Evolutionary conservation across 2,329 filamentous ascomycete genomes (phyloP).

Genomic region (Alternaria viburni): DNA sequence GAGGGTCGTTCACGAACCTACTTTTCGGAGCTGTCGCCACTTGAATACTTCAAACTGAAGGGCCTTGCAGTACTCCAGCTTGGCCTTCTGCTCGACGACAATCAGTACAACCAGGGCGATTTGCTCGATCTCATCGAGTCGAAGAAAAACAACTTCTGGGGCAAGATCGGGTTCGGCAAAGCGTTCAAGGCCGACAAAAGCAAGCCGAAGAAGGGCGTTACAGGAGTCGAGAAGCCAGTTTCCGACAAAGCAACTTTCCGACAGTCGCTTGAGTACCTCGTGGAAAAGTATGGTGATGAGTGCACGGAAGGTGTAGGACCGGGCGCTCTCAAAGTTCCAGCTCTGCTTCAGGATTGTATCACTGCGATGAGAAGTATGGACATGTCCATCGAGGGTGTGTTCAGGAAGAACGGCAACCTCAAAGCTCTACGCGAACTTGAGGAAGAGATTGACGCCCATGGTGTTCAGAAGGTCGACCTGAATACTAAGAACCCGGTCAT

Average conservation of each 20-base stretch:
- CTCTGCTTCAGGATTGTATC: constrained; percentile 93
- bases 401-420: constrained; percentile 99
- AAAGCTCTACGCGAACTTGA: constrained; percentile 87
- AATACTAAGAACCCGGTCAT: constrained; percentile 91
- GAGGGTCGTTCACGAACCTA: constrained; percentile 74
- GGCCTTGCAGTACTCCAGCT: constrained; percentile 94
- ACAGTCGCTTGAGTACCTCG: constrained; percentile 83
- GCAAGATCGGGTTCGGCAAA: constrained; percentile 95
- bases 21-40: constrained; percentile 91
- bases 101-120: constrained; percentile 92
- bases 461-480: constrained; percentile 83
- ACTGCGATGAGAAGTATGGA: constrained; percentile 98
- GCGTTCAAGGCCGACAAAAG: constrained; percentile 62
- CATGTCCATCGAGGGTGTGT: constrained; percentile 97
- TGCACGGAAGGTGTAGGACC: constrained; percentile 97
- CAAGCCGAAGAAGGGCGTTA: constrained; percentile 78
- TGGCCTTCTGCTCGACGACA: constrained; percentile 89
- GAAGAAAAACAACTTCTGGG: constrained; percentile 94
- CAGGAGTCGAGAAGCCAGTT: constrained; percentile 42
- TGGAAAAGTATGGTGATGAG: constrained; percentile 93
- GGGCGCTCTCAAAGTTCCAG: constrained; percentile 85
- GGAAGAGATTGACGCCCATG: constrained; percentile 84
- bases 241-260: constrained; percentile 83
- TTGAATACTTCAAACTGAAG: constrained; percentile 97
- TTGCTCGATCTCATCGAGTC: constrained; percentile 91